These are phyloP conservation scores for Xylariaceae sp. DNA, from an alignment of 2,329 filamentous ascomycete species.

Conservation along the genomic window DNA sequence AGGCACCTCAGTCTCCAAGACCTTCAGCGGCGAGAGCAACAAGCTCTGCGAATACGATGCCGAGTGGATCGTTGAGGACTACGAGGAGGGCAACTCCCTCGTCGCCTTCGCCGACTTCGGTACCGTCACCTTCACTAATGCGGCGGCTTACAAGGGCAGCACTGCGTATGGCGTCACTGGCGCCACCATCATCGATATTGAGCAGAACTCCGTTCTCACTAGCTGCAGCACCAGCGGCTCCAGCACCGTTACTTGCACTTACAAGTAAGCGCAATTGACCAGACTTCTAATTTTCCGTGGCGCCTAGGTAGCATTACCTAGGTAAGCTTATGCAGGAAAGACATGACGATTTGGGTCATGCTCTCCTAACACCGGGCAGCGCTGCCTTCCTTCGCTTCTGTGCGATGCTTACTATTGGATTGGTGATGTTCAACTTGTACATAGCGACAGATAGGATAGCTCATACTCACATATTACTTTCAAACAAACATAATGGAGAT, in stretches of 20 bases:
- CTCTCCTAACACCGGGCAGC: too few relatives aligned
- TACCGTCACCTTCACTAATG: slow-evolving; percentile 40
- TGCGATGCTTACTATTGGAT: too few relatives aligned
- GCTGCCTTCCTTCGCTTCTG: too few relatives aligned
- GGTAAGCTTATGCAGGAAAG: too few relatives aligned
- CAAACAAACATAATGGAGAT: too few relatives aligned
- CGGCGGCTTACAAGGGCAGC: slow-evolving; percentile 35
- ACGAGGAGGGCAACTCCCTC: slow-evolving; percentile 35
- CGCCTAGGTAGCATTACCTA: too few relatives aligned
- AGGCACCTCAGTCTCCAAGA: slow-evolving; percentile 49
- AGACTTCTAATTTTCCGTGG: too few relatives aligned
- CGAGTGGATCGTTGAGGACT: slow-evolving; percentile 62
- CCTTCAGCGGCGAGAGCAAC: slow-evolving; percentile 41
- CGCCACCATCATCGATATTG: slow-evolving; percentile 43
- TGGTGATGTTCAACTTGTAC: too few relatives aligned
- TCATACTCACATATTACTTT: too few relatives aligned
- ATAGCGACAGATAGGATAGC: too few relatives aligned
- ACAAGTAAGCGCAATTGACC: too few relatives aligned
- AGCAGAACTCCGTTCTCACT: slow-evolving; percentile 39
- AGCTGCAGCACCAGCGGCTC: slow-evolving; percentile 25
- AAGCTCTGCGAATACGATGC: slow-evolving; percentile 52
- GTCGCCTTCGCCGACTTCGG: slow-evolving; percentile 46
- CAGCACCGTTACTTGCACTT: slow-evolving; percentile 26
- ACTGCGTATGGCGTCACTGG: slow-evolving; percentile 37
- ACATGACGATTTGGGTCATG: too few relatives aligned